A percentile compares a stretch with the other conserved stretches of the same genome.
Evolutionary conservation across 2,329 filamentous ascomycete species (phyloP).

Genomic region (Exophiala sp.): DNA sequence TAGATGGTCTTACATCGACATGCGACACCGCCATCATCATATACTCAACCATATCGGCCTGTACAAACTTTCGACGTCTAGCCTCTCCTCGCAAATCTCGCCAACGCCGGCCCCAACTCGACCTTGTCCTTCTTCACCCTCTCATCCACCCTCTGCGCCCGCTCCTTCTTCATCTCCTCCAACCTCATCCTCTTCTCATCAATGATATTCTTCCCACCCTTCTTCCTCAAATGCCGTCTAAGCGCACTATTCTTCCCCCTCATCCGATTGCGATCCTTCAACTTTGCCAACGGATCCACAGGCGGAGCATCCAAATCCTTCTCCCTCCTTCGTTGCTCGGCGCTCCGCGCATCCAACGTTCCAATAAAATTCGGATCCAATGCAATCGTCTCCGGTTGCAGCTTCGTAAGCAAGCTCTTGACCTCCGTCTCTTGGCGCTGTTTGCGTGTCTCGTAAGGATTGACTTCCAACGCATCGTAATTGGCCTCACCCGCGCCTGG

Average conservation of each 20-base stretch:
- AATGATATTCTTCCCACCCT: constrained; percentile 87
- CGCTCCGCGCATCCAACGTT: constrained; percentile 75
- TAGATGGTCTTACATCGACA: too few relatives aligned
- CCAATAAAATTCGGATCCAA: constrained; percentile 90
- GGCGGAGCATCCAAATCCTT: constrained; percentile 72
- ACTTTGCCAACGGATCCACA: constrained; percentile 55
- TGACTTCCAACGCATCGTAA: constrained; percentile 87
- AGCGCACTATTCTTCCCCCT: constrained; percentile 86
- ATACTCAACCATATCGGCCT: background rate
- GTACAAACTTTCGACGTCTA: too few relatives aligned
- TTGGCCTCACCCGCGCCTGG: constrained; percentile 96
- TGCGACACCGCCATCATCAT: background rate
- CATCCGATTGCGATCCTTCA: constrained; percentile 64
- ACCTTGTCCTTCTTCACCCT: constrained; percentile 64
- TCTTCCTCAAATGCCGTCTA: constrained; percentile 86
- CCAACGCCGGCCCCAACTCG: constrained; percentile 80
- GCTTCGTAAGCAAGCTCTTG: constrained; percentile 83
- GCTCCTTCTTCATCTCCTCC: constrained; percentile 71
- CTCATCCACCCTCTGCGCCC: constrained; percentile 65
- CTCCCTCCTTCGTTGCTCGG: constrained; percentile 72
- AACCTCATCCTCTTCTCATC: constrained; percentile 89
- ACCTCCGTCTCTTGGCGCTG: constrained; percentile 93
- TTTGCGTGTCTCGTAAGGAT: constrained; percentile 91
- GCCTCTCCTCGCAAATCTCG: constrained; percentile 63
- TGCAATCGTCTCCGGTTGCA: constrained; percentile 95